phyloP scores from a whole-genome alignment of 2,329 filamentous ascomycete species.

The Neurospora sp. region DNA sequence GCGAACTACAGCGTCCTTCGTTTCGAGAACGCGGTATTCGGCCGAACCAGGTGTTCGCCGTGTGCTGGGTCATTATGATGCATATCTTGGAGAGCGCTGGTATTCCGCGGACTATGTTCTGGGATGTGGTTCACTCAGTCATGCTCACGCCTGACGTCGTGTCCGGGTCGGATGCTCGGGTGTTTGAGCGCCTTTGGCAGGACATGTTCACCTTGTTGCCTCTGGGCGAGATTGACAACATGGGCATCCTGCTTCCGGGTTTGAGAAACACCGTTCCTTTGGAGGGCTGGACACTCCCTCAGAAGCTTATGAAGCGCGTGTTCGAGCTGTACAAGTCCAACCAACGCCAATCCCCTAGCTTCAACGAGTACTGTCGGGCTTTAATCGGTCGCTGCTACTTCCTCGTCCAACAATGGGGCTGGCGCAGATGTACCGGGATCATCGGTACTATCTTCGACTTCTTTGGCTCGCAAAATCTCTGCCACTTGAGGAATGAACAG shows the following conservation, averaged over 20 bases:
- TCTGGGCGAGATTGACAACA: constrained; percentile 47
- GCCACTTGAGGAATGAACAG: constrained; percentile 56
- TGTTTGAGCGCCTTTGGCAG: constrained; percentile 49
- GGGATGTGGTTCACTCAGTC: constrained; percentile 44
- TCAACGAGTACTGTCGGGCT: constrained; percentile 56
- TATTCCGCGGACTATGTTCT: constrained; percentile 47
- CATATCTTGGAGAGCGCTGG: constrained; percentile 39
- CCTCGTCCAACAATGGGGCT: constrained; percentile 56
- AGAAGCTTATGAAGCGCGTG: constrained; percentile 45
- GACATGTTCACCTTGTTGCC: constrained; percentile 52
- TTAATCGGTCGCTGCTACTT: constrained; percentile 52
- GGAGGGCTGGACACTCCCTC: constrained; percentile 54
- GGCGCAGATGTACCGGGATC: constrained; percentile 47
- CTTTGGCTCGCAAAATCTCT: constrained; percentile 52
- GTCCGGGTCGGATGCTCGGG: constrained; percentile 31
- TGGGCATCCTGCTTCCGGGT: constrained; percentile 37
- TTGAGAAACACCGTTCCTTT: constrained; percentile 27
- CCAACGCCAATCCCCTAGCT: constrained; percentile 45
- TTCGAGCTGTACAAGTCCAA: constrained; percentile 51
- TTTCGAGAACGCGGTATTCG: constrained; percentile 43
- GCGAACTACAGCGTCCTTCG: constrained; percentile 33
- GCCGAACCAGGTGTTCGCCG: constrained; percentile 31
- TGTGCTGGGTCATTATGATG: constrained; percentile 52
- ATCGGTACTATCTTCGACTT: constrained; percentile 58
- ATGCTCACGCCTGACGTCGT: constrained; percentile 28